These are phyloP conservation scores for Diutina mesorugosa DNA, from an alignment of 1,139 yeast species.

Conservation along the genomic window DNA sequence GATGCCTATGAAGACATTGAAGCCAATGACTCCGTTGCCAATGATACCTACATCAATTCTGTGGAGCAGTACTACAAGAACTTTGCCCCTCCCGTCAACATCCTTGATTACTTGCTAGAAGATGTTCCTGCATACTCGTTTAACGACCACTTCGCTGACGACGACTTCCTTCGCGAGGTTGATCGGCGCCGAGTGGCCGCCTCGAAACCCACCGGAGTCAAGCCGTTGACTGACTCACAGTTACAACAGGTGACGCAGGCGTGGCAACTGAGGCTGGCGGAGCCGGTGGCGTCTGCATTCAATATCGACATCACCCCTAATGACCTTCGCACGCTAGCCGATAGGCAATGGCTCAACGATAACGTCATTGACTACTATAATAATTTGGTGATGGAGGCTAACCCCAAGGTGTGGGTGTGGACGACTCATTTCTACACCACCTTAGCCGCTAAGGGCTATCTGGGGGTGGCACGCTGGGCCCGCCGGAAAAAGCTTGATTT, in stretches of 20 bases:
- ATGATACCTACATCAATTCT: neutral
- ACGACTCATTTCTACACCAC: conserved; percentile 82
- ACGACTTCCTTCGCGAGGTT: neutral
- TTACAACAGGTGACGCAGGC: neutral
- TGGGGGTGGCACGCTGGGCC: conserved; percentile 83
- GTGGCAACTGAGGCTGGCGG: neutral
- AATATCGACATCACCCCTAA: conserved; percentile 47
- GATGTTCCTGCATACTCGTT: neutral
- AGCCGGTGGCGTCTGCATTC: conserved; percentile 9
- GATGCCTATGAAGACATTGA: neutral
- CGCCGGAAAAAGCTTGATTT: conserved; percentile 68
- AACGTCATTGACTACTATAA: conserved; percentile 78
- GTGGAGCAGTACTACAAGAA: neutral
- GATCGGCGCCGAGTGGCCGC: neutral
- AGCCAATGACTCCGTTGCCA: neutral
- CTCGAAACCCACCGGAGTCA: neutral
- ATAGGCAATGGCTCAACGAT: conserved; percentile 81
- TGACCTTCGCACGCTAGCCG: conserved; percentile 62
- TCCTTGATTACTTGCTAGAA: neutral
- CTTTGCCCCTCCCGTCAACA: neutral
- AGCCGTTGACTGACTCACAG: neutral
- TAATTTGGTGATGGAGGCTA: conserved; percentile 33
- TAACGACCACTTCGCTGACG: neutral
- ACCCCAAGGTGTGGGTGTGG: conserved; percentile 48
- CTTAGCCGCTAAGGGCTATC: conserved; percentile 58